Conservation (phyloP, 768 basidiomycete genomes). For the Sarcomyxa edulis region DNA sequence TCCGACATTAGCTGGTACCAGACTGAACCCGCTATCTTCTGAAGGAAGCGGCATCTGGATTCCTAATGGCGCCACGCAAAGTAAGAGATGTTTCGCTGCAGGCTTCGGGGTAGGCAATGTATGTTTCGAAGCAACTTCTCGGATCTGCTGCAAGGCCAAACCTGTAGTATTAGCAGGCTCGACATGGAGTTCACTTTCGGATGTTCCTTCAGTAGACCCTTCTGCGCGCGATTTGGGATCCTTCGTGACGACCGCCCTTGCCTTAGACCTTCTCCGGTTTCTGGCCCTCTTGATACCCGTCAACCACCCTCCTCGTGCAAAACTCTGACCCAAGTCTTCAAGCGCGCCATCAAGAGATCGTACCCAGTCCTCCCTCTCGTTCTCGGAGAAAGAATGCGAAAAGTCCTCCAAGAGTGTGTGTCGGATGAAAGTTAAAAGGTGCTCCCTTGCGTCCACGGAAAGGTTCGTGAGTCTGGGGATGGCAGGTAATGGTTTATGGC, state of each 20-base stretch:
- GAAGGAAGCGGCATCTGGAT: slow-evolving; percentile 20
- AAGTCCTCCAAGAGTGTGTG: slow-evolving; percentile 33
- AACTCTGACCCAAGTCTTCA: slow-evolving; percentile 35
- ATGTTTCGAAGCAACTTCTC: slow-evolving; percentile 17
- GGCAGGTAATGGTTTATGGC: slow-evolving; percentile 10
- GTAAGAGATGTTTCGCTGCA: slow-evolving; percentile 39
- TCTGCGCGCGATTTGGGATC: not conserved
- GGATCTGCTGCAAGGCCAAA: slow-evolving; percentile 19
- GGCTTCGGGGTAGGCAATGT: slow-evolving; percentile 19
- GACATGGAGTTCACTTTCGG: not conserved
- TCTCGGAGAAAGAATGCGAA: slow-evolving; percentile 20
- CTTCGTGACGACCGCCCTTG: slow-evolving; percentile 2
- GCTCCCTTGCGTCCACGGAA: slow-evolving; percentile 33
- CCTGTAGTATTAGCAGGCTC: not conserved
- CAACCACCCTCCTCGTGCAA: slow-evolving; percentile 42
- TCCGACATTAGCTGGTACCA: slow-evolving; percentile 29
- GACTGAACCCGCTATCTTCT: slow-evolving; percentile 36
- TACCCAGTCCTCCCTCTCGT: slow-evolving; percentile 36
- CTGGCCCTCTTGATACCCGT: slow-evolving; percentile 33
- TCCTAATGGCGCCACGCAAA: slow-evolving; percentile 42
- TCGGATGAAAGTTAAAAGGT: slow-evolving; percentile 35
- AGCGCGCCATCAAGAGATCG: slow-evolving; percentile 40
- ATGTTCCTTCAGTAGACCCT: not conserved
- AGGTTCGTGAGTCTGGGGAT: slow-evolving; percentile 17
- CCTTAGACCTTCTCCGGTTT: slow-evolving; percentile 12